Conservation (phyloP, 2,329 filamentous ascomycete genomes). For the Aspergillus viridinutans region DNA sequence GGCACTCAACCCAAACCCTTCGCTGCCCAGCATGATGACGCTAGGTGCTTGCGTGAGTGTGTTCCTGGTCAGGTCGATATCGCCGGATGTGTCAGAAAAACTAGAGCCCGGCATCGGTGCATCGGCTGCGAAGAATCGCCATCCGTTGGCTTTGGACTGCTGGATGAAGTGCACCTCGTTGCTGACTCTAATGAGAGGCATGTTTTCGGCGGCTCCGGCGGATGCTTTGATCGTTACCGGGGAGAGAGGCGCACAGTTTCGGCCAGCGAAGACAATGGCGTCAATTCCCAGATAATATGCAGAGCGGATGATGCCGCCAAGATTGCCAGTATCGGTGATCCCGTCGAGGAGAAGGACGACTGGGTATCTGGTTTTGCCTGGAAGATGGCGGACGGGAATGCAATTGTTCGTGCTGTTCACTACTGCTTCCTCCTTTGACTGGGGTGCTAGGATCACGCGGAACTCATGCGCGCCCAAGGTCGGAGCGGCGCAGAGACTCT, state of each 20-base stretch:
- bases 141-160: constrained; percentile 65
- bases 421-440: constrained; percentile 67
- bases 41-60: constrained; percentile 58
- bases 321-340: constrained; percentile 77
- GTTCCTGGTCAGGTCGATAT: constrained; percentile 22
- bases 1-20: constrained; percentile 68
- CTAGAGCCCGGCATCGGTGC: constrained; percentile 33
- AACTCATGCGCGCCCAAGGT: constrained; percentile 50
- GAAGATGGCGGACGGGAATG: constrained; percentile 39
- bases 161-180: constrained; percentile 67
- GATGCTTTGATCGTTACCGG: constrained; percentile 81
- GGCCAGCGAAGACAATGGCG: constrained; percentile 71
- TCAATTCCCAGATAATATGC: constrained; percentile 88
- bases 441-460: constrained; percentile 57
- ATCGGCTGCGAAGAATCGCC: constrained; percentile 77
- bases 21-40: constrained; percentile 77
- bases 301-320: constrained; percentile 83
- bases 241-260: constrained; percentile 69
- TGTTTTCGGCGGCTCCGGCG: constrained; percentile 76
- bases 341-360: constrained; percentile 43
- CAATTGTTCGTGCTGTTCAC: constrained; percentile 64
- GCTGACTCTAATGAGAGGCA: constrained; percentile 67
- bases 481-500: constrained; percentile 51
- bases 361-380: constrained; percentile 29
- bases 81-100: constrained; percentile 24